Percentiles rank a stretch among this genome's conserved stretches.
Evolutionary conservation across 257 asterid species (phyloP).

Genomic region (Linderniella brevidens): DNA sequence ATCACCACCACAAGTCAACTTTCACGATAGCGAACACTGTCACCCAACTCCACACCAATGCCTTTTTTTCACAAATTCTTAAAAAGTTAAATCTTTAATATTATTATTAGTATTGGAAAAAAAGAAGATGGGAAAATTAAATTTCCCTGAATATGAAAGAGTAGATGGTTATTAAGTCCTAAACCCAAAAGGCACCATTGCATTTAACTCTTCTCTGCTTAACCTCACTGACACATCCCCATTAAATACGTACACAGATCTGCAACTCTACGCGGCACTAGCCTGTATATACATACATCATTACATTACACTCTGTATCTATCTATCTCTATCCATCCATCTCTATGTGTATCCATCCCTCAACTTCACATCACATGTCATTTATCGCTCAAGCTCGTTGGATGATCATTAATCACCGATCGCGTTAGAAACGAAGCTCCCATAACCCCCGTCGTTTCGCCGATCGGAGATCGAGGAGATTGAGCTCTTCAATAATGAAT

Average conservation of each 20-base stretch:
- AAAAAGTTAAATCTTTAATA: no score
- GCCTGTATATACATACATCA: slow-evolving; percentile 12
- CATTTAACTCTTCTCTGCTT: slow-evolving; percentile 47
- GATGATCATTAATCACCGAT: slow-evolving; percentile 53
- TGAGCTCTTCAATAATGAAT: slow-evolving; percentile 38
- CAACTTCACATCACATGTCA: slow-evolving; percentile 28
- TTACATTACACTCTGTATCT: slow-evolving; percentile 19
- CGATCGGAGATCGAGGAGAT: slow-evolving; percentile 4
- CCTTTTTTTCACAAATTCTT: slow-evolving; percentile 20
- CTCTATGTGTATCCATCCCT: slow-evolving; percentile 15
- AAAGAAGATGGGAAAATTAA: no score
- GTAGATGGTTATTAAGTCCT: no score
- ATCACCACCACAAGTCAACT: slow-evolving; percentile 25
- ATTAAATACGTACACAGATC: slow-evolving; percentile 25
- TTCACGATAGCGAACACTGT: slow-evolving; percentile 23
- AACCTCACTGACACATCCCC: slow-evolving; percentile 31
- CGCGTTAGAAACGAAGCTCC: slow-evolving; percentile 21
- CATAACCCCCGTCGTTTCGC: slow-evolving; percentile 9
- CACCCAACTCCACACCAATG: slow-evolving; percentile 23
- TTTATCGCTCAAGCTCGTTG: slow-evolving; percentile 9
- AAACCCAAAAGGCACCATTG: slow-evolving; percentile 10
- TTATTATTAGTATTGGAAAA: no score
- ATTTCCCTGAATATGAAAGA: no score
- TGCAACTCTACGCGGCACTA: slow-evolving; percentile 17
- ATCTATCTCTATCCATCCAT: no score